Conservation (phyloP, 1,139 yeast species). For the Fermentozyma sake region DNA sequence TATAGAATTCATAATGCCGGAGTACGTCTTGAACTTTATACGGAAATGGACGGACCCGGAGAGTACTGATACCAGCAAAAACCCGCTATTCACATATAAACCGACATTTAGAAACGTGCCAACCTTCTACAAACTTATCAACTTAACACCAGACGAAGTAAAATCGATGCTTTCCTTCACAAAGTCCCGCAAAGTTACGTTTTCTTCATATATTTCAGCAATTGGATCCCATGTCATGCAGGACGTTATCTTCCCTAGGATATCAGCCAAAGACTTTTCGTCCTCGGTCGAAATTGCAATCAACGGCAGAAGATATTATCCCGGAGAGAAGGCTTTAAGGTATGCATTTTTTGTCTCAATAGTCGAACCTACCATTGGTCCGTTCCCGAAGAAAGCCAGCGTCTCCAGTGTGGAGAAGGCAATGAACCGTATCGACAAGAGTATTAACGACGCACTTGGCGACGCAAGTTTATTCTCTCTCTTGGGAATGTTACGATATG, state of each 20-base stretch:
- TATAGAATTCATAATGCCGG: neutral
- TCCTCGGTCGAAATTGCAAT: slow-evolving; percentile 13
- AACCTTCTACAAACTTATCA: slow-evolving; percentile 1
- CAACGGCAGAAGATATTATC: slow-evolving; percentile 24
- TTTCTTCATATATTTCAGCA: slow-evolving; percentile 23
- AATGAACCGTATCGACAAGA: too few species aligned
- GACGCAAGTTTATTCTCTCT: neutral
- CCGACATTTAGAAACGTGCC: slow-evolving; percentile 8
- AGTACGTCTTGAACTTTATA: slow-evolving; percentile 1
- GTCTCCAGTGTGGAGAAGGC: too few species aligned
- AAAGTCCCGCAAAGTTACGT: slow-evolving; percentile 15
- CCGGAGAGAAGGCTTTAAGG: slow-evolving; percentile 11
- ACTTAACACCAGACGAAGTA: slow-evolving; percentile 4
- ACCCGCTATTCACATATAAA: slow-evolving; percentile 16
- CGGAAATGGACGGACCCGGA: slow-evolving; percentile 1
- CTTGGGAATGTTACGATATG: slow-evolving; percentile 1
- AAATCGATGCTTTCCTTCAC: slow-evolving; percentile 9
- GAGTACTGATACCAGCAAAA: slow-evolving; percentile 9
- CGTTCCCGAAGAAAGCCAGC: too few species aligned
- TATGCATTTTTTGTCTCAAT: slow-evolving; percentile 18
- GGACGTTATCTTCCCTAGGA: slow-evolving; percentile 15
- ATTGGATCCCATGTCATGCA: slow-evolving; percentile 17
- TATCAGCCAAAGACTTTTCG: slow-evolving; percentile 9
- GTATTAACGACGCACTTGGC: neutral
- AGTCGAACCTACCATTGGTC: slow-evolving; percentile 5